Percentiles rank a stretch among this genome's conserved stretches.
These are phyloP conservation scores for Musa acuminata DNA, from an alignment of 176 grass and related monocot genomes.

Conservation along the genomic window DNA sequence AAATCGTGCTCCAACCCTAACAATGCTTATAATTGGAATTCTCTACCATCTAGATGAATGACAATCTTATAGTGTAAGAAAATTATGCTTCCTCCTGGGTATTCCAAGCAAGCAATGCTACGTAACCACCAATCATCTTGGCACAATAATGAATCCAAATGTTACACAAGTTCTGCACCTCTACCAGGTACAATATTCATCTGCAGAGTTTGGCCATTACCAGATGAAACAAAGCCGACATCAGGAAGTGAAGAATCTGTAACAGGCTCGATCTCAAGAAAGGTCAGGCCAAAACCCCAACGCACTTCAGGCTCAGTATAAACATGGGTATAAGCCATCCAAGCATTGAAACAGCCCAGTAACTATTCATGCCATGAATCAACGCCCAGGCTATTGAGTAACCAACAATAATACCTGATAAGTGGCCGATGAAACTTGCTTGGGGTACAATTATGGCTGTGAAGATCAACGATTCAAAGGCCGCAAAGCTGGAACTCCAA, in stretches of 20 bases:
- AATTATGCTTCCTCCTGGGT: not conserved
- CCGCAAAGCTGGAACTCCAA: constrained; percentile 85
- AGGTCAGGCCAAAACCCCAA: constrained; percentile 49
- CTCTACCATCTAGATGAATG: not conserved
- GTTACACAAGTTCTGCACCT: not conserved
- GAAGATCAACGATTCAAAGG: constrained; percentile 88
- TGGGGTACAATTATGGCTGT: constrained; percentile 93
- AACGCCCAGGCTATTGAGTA: constrained; percentile 82
- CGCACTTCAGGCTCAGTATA: constrained; percentile 73
- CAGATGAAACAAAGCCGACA: constrained; percentile 34
- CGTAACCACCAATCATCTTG: not conserved
- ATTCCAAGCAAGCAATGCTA: not conserved
- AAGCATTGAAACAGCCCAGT: constrained; percentile 76
- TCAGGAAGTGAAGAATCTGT: constrained; percentile 39
- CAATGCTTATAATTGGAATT: not conserved
- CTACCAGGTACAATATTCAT: not conserved
- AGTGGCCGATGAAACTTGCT: constrained; percentile 90
- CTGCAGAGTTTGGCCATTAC: constrained; percentile 10
- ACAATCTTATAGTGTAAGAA: not conserved
- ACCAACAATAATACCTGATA: constrained; percentile 74
- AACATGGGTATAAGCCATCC: constrained; percentile 82
- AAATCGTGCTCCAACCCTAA: not conserved
- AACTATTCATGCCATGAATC: constrained; percentile 97
- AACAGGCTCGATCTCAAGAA: constrained; percentile 78
- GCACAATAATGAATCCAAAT: not conserved